Base-by-base conservation (phyloP, 1,284 basidiomycete species). In the Sporisorium scitamineum region DNA sequence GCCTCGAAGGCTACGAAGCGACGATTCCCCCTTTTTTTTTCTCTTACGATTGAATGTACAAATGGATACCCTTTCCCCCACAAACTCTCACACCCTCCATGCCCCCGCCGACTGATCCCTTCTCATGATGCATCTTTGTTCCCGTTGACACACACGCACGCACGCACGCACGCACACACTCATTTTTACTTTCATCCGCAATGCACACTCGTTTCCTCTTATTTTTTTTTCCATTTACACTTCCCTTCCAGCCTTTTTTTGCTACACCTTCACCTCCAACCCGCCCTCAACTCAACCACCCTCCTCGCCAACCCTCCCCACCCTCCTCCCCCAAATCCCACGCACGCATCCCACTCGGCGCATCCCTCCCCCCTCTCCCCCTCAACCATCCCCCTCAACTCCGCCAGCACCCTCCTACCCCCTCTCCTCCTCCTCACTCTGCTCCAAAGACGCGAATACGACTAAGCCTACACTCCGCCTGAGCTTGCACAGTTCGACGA, bases 321-420 rank as follows among this genome's bases (percentile, higher is more conserved):
- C 55, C 4, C 5, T 48, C 52, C 1, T 1, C 29, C 32, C 44
- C 42, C 16, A 70, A 54, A 44, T 75, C 67, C 20, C 63, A 70
- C 34, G 57, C 63, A 4, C 72, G 48, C 72, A 75, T 75, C 18
- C 72, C 72, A 32, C 34, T 48, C 26, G 72, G 72, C 3, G 72
- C 72, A 48, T 74, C 42, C 24, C 32, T 47, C 5, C 47, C 52
- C 31, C 7, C 50, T 41, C 31, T 57, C 52, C 24, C 16, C 41
- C 22, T 22, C 14, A 0, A 45, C 66, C 44, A 52, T 0, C 45
- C 50, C 10, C 27, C 26, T 47, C 50, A 74, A 29, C 37, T 62
- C 55, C 0, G 16, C 37, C 24, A 67, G 22, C 20, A 74, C 71
- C n/a, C 9, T 8, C 7, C 24, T 32, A 0, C 54, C 59, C 3